Base-by-base conservation (phyloP, 2,329 filamentous ascomycete genomes). In the Apiospora sp. region DNA sequence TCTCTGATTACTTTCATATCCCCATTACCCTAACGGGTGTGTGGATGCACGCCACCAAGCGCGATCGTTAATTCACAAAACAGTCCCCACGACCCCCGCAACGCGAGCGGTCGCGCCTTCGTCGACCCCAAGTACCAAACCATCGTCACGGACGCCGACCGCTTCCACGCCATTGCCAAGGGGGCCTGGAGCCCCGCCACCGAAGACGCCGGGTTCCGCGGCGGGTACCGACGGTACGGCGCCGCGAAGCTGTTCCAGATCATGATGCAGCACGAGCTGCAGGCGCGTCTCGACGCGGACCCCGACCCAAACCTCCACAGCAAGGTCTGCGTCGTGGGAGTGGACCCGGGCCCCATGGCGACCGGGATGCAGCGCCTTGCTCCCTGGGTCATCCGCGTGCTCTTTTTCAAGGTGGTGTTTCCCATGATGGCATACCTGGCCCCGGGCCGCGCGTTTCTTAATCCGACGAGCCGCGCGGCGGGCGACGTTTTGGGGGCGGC, bases 321-420 rank as follows among this genome's bases (percentile, higher is more conserved):
- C n/a, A 79, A 80, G 19, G 79, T 86, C 70, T 78, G 78, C 27
- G 76, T 85, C 51, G 72, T 84, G 2, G 81, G 81, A 6, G 72
- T 84, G 16, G 83, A 85, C 67, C 83, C 84, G 0, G 84, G 83
- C 64, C 78, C 75, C 14, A 84, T 85, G 80, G 68, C 71, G 49
- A 82, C 80, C 12, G 80, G 78, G 24, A 74, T 84, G 2, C 68
- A 69, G 58, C 73, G 73, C 6, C 61, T 46, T 13, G 70, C 72
- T 22, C 71, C 71, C 10, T 72, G 71, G 71, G 12, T 48, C 8
- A 73, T 73, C 30, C 71, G 71, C 19, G 43, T 71, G 5, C 12
- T 73, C 16, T 24, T 74, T 19, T 71, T 72, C 19, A 58, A 72
- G 68, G 70, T 74, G 5, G 70, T 76, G 67, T 70, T 1, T 27